A percentile compares a stretch with the other conserved stretches of the same genome.
Conservation (phyloP, 2,329 filamentous ascomycete species). For the Neurospora crassa region DNA sequence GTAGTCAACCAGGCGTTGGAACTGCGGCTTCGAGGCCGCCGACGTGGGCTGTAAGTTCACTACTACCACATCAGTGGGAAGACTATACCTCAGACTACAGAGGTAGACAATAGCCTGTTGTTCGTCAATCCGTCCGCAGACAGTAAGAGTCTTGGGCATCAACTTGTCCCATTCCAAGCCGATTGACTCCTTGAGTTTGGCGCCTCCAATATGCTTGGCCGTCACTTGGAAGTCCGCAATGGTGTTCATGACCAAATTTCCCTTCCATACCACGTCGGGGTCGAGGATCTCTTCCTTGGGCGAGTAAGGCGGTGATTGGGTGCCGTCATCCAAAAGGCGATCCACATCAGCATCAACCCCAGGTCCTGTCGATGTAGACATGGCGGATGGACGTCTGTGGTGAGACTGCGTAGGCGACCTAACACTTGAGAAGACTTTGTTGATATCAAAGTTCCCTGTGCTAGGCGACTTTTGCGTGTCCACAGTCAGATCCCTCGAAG, state of each 20-base stretch:
- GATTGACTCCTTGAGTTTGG: conserved; percentile 57
- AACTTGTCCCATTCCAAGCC: conserved; percentile 58
- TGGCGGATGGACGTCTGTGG: conserved; percentile 37
- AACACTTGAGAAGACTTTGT: conserved; percentile 75
- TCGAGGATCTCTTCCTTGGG: conserved; percentile 62
- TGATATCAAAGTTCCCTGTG: conserved; percentile 65
- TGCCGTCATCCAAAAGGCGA: conserved; percentile 72
- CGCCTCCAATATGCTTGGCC: conserved; percentile 79
- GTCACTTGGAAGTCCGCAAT: conserved; percentile 66
- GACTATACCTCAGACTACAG: conserved; percentile 73
- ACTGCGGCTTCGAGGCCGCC: conserved; percentile 49
- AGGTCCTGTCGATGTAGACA: conserved; percentile 39
- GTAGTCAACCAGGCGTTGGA: conserved; percentile 76
- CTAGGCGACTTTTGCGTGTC: conserved; percentile 46
- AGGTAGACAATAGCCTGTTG: conserved; percentile 84
- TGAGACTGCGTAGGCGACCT: conserved; percentile 56
- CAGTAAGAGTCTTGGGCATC: conserved; percentile 58
- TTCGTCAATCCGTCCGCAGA: conserved; percentile 73
- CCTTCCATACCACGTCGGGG: conserved; percentile 68
- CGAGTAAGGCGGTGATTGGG: conserved; percentile 73
- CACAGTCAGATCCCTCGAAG: conserved; percentile 27
- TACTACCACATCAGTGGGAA: conserved; percentile 75
- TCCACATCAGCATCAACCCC: conserved; percentile 84
- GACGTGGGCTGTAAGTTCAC: conserved; percentile 60
- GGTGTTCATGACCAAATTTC: conserved; percentile 64